Evolutionary conservation across 1,284 basidiomycete genomes (phyloP).

Genomic region (Anthracocystis walkeri): DNA sequence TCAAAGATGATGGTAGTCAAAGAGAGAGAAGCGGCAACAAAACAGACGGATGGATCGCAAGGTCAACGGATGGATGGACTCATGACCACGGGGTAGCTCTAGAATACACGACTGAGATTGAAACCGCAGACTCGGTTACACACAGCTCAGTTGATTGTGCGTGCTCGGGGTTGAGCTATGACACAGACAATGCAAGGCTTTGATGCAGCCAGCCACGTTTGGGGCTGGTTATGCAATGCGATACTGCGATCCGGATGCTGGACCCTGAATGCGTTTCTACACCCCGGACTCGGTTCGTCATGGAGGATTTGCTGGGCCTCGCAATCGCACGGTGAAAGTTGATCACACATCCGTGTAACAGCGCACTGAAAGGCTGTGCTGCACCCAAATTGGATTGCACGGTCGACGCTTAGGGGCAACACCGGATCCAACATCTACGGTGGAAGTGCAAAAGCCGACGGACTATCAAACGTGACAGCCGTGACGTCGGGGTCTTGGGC

Average conservation of each 20-base stretch:
- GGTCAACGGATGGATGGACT: not conserved
- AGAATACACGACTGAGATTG: not conserved
- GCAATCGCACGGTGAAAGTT: not conserved
- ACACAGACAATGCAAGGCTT: not conserved
- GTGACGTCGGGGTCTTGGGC: constrained; percentile 21
- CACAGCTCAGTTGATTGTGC: not conserved
- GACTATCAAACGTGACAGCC: constrained; percentile 19
- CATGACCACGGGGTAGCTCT: not conserved
- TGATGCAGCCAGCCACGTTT: constrained; percentile 8
- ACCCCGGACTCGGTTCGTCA: not conserved
- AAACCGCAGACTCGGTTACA: not conserved
- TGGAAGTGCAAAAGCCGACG: constrained; percentile 6
- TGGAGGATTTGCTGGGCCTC: not conserved
- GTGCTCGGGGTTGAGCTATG: not conserved
- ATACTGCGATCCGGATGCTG: constrained; percentile 2
- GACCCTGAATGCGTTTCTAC: constrained; percentile 9
- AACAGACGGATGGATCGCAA: not conserved
- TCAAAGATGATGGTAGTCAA: not conserved
- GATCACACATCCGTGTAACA: not conserved
- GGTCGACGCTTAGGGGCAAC: not conserved
- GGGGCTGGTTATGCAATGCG: constrained; percentile 6
- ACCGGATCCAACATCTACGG: constrained; percentile 6
- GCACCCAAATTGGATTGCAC: not conserved
- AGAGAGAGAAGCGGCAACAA: not conserved
- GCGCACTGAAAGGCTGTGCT: not conserved